Evolutionary conservation across 1,284 basidiomycete species (phyloP), one percentile per base, ranked within the genome.

Genomic region (Sporisorium exsertum): DNA sequence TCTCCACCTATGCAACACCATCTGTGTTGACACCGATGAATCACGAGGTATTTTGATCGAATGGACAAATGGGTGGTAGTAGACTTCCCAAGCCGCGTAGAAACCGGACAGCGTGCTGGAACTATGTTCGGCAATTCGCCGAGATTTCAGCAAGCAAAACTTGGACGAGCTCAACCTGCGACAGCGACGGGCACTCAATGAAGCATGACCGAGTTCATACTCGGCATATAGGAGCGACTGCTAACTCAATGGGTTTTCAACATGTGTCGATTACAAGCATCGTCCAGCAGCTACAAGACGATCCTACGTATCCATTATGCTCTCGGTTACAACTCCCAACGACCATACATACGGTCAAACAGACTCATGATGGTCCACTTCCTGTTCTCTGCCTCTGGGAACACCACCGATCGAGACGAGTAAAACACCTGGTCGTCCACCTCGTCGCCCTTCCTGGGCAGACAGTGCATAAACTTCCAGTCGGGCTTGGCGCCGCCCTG

Each of bases 391-490:
- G 82, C 85, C 62, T 86, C 84, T 0, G 81, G 81, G 71, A 85
- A 86, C 42, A 86, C 85, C 24, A 86, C 60, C 0, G 79, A 81
- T 13, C 84, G 73, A 13, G 76, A 55, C 18, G 81, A 79, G 55
- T 85, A 85, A 59, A 86, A 86, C 16, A 85, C 83, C 51, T 80
- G 64, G 47, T 84, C 84, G 46, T 84, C 82, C 26, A 84, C 97
- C 87, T 99, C 96, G 78, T 98, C 89, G 61, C 90, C 87, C 87
- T 99, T 97, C 49, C 96, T 89, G 18, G 96, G 97, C 49, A 99
- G 88, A 86, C 96, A 99, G 85, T 99, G 96, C 88, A 98, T 87
- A 88, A 99, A 98, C 86, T 92, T 92, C 95, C 95, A 97, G 82
- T 94, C 88, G 3, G 90, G 89, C 53, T 94, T 92, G 16, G 95